Conservation (phyloP, 495 filamentous ascomycete genomes). For the Aspergillus taichungensis region DNA sequence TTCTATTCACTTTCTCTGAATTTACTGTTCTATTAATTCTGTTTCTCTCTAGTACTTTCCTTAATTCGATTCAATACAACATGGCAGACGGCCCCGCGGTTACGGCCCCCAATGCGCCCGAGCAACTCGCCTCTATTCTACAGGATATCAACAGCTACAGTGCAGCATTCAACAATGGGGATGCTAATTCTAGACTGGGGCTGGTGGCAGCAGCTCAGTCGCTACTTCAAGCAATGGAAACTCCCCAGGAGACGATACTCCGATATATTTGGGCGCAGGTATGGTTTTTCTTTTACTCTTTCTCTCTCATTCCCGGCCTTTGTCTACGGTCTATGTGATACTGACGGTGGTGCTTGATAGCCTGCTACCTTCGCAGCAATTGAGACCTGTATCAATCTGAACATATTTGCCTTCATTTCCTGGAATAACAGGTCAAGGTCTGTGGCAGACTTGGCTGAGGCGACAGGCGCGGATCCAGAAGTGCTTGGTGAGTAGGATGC, state of each 20-base stretch:
- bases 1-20: too few relatives aligned
- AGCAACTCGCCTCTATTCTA: slow-evolving; percentile 19
- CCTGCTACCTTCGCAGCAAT: neutral
- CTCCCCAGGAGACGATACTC: slow-evolving; percentile 34
- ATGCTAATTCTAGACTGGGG: slow-evolving; percentile 12
- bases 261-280: slow-evolving; percentile 33
- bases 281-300: neutral
- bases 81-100: slow-evolving; percentile 8
- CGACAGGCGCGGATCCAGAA: neutral
- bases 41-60: too few relatives aligned
- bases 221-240: slow-evolving; percentile 28
- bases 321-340: neutral
- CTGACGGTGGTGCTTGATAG: neutral
- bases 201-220: slow-evolving; percentile 23
- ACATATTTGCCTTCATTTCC: neutral
- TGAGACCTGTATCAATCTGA: neutral
- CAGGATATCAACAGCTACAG: slow-evolving; percentile 16
- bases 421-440: neutral
- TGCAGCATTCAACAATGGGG: slow-evolving; percentile 7
- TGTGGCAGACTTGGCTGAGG: neutral
- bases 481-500: neutral
- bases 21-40: too few relatives aligned
- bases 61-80: too few relatives aligned
- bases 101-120: slow-evolving; percentile 16
- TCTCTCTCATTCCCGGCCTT: too few relatives aligned